Percentiles rank a stretch among this genome's conserved stretches.
phyloP scores from a whole-genome alignment of 768 basidiomycete genomes.

The Boletus rufocinnamomeus region DNA sequence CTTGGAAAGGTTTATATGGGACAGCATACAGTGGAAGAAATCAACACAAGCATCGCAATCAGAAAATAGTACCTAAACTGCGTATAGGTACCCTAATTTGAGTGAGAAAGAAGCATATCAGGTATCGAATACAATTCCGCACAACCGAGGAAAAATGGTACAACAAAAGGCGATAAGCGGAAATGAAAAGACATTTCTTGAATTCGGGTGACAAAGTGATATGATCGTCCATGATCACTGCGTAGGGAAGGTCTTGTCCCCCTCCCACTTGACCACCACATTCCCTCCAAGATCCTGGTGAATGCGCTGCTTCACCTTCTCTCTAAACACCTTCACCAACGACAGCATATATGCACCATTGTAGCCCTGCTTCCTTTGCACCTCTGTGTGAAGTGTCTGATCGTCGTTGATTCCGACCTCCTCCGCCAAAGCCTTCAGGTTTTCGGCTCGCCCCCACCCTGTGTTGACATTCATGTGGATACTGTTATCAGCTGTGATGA shows the following conservation, averaged over 20 bases:
- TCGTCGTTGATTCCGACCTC: neutral
- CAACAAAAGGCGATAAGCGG: neutral
- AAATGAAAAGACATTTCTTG: neutral
- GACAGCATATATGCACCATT: neutral
- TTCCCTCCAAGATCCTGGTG: constrained; percentile 4
- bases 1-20: too few relatives aligned
- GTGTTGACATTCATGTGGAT: constrained; percentile 12
- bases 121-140: neutral
- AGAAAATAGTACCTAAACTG: too few relatives aligned
- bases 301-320: neutral
- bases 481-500: constrained; percentile 8
- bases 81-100: neutral
- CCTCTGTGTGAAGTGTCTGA: constrained; percentile 2
- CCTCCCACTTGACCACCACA: constrained; percentile 5
- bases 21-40: too few relatives aligned
- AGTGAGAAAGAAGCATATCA: neutral
- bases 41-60: too few relatives aligned
- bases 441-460: constrained; percentile 4
- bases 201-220: neutral
- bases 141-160: neutral
- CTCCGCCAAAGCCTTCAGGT: constrained; percentile 8
- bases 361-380: constrained; percentile 5
- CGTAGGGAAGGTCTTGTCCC: constrained; percentile 13
- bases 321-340: constrained; percentile 5
- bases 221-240: neutral